These are phyloP conservation scores for Apiospora saccharicola DNA, from an alignment of 2,329 filamentous ascomycete genomes.

Conservation along the genomic window DNA sequence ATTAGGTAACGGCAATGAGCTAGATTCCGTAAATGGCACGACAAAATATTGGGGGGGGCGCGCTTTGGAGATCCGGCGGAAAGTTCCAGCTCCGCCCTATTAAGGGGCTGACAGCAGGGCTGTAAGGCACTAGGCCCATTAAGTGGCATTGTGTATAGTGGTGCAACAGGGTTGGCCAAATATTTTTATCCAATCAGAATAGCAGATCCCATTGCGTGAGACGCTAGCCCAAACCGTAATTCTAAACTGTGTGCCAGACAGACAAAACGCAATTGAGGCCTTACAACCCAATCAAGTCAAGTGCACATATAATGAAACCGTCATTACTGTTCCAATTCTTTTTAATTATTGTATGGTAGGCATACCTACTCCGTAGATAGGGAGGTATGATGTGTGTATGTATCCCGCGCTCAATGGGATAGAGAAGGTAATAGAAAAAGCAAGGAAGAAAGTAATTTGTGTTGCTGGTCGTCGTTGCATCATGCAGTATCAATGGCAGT, in stretches of 20 bases:
- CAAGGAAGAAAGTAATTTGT: not conserved
- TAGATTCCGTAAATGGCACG: not conserved
- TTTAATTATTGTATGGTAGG: not conserved
- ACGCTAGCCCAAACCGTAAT: not conserved
- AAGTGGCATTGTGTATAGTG: not conserved
- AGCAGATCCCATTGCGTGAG: not conserved
- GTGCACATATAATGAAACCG: not conserved
- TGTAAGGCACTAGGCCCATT: not conserved
- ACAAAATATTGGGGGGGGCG: not conserved
- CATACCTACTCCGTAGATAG: not conserved
- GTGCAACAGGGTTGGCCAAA: not conserved
- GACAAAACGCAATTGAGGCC: too few relatives aligned
- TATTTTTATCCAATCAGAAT: not conserved
- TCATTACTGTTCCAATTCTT: not conserved
- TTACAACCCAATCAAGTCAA: not conserved
- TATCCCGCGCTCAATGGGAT: constrained; percentile 17
- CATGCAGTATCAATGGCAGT: too few relatives aligned
- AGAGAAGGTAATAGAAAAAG: not conserved
- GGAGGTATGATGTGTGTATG: not conserved
- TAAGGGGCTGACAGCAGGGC: not conserved
- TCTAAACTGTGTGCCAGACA: not conserved
- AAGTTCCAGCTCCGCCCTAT: not conserved
- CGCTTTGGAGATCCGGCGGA: not conserved
- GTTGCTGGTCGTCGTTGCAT: not conserved
- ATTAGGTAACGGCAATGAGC: constrained; percentile 2